Evolutionary conservation across 306 rosid species (phyloP), one percentile per base, ranked within the genome.

Genomic region (Ziziphus jujuba): DNA sequence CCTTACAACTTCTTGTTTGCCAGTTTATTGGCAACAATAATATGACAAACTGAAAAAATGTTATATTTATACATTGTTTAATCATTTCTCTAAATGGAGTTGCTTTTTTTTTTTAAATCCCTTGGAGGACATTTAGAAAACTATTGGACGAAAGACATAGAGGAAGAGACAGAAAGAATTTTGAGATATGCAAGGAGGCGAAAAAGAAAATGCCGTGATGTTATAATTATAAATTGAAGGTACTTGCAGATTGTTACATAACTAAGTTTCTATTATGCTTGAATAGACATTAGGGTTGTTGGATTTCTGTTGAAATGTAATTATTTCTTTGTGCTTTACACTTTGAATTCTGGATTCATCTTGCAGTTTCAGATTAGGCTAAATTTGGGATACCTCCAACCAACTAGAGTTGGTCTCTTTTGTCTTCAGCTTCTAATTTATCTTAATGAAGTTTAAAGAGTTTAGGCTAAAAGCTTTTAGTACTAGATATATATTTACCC

Each of bases 151-250:
- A 83, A 77, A 67, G 91, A 90, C 51, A 92, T 75, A 34, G 76
- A 80, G 78, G 79, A 88, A 82, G 99, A 88, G 81, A 81, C 89
- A 21, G 70, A 85, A 34, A 75, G 84, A 80, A 90, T 95, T 76
- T 63, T 95, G 86, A 74, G 80, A 70, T 75, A 85, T 64, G 99
- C 99, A 25, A 90, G 98, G 74, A 90, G 87, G 82, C 90, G 86
- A 52, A 95, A 88, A 81, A 88, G 97, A 80, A 89, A 73, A 87
- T 76, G 40, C 66, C 38, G 78, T 78, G 79, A 81, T 75, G 63
- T 82, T 25, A 80, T 89, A 79, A 74, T 77, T 69, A 85, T 87
- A 69, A 34, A 75, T 54, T 87, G 82, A 87, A 85, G 91, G 96
- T 89, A 79, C 64, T 14, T 59, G 57, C 79, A 43, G 40, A 57